Conservation (phyloP, 1,139 yeast genomes). For the Nakaseomyces bracarensis region DNA sequence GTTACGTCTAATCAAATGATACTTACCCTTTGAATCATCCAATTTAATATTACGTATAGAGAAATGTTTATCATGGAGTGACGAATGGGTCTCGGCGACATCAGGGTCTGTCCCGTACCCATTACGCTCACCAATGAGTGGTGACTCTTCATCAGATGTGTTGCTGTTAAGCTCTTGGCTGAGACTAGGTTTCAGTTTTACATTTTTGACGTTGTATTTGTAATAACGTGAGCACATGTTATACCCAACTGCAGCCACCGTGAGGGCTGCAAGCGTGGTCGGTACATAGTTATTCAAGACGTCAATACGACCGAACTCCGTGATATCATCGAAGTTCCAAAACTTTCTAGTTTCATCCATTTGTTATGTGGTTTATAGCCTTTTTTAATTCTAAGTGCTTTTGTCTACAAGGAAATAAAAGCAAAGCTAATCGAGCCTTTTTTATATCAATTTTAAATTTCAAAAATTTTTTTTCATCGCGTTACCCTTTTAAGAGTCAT, state of each 20-base stretch:
- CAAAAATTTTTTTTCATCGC: too few relatives aligned
- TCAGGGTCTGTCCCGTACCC: neutral
- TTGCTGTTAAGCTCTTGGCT: constrained; percentile 8
- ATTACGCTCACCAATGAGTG: constrained; percentile 10
- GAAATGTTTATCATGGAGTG: constrained; percentile 26
- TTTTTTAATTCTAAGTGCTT: neutral
- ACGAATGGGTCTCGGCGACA: neutral
- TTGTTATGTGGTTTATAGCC: neutral
- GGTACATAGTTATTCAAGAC: constrained; percentile 23
- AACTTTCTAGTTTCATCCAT: constrained; percentile 8
- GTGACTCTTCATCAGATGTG: constrained; percentile 13
- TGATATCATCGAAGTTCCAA: constrained; percentile 38
- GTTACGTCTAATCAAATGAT: constrained; percentile 39
- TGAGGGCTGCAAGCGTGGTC: constrained; percentile 6
- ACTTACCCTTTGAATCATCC: constrained; percentile 37
- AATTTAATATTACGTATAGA: constrained; percentile 30
- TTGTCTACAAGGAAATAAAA: too few relatives aligned
- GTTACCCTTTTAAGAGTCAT: too few relatives aligned
- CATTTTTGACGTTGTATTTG: constrained; percentile 12
- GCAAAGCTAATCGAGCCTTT: too few relatives aligned
- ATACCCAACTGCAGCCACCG: constrained; percentile 9
- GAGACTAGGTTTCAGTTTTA: constrained; percentile 8
- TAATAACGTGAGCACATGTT: constrained; percentile 14
- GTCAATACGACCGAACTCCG: constrained; percentile 24
- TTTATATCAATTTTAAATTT: too few relatives aligned